These are phyloP conservation scores for Dendrocalamus latiflorus DNA, from an alignment of 202 grass and related monocot genomes.

Conservation along the genomic window DNA sequence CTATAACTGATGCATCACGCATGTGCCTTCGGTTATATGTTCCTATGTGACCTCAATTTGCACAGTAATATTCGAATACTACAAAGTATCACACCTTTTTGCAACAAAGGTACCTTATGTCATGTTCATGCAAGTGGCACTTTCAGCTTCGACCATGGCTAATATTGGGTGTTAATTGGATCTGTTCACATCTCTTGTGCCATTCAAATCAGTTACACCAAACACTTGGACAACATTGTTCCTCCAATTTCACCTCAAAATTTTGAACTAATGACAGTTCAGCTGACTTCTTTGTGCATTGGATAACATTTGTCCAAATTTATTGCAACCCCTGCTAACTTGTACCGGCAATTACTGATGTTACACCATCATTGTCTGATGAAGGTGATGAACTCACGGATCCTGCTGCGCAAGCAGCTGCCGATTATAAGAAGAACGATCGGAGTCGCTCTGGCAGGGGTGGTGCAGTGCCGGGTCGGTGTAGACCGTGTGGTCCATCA, in stretches of 20 bases:
- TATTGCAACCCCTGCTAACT: neutral
- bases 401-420: constrained; percentile 78
- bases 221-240: constrained; percentile 15
- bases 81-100: no score
- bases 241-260: constrained; percentile 31
- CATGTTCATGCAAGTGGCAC: constrained; percentile 34
- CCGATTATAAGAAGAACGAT: neutral
- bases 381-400: constrained; percentile 35
- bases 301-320: constrained; percentile 33
- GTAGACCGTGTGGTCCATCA: no score
- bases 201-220: neutral
- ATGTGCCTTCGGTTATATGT: no score
- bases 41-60: no score
- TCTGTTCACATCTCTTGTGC: neutral
- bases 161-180: constrained; percentile 30
- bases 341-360: neutral
- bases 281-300: constrained; percentile 26
- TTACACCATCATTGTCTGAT: constrained; percentile 13
- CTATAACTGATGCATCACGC: no score
- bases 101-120: constrained; percentile 36
- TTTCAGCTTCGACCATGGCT: constrained; percentile 35
- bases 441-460: no score
- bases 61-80: no score
- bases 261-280: constrained; percentile 31
- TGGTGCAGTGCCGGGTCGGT: no score